Base-by-base conservation (phyloP, 495 filamentous ascomycete genomes). In the Podospora conica region DNA sequence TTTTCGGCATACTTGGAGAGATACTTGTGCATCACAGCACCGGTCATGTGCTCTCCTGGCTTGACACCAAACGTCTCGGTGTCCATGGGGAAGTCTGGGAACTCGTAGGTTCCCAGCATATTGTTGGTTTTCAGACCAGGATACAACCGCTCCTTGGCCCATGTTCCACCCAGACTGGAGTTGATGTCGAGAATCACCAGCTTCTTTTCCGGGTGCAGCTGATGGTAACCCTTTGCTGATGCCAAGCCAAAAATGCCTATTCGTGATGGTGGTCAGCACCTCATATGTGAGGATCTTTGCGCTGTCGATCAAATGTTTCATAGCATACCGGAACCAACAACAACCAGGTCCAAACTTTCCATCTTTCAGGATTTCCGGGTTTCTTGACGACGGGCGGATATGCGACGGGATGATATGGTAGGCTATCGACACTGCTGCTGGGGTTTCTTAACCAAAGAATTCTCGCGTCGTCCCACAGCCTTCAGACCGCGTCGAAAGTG, bases 71-170 rank as follows among this genome's bases (percentile, higher is more conserved):
- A 88, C 0, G 75, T 83, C 11, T 82, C 75, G 6, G 66, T 66
- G 60, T 84, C 82, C 89, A 94, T 90, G 9, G 89, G 89, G 65
- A 89, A 90, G 63, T 92, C 91, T 3, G 85, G 86, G 70, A 82
- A 90, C 71, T 91, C 90, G 68, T 87, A 91, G 1, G 83, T 90
- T 8, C 90, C 90, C 4, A 86, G 65, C 61, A 82, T 70, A 53
- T 83, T 84, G 74, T 84, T 84, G 66, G 87, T 84, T 63, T 84
- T 87, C 23, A 94, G 80, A 10, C 85, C 87, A 9, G 85, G 84
- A 71, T 91, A 92, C 27, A 90, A 76, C 0, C 86, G 78, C 31
- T 88, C 76, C 33, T 83, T 76, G 5, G 85, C 81, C 91, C 91
- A 94, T 53, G 87, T 84, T 28, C 91, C 90, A 9, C 91, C 91